phyloP scores from a whole-genome alignment of 179 eudicot species.

The Beta lomatogona region DNA sequence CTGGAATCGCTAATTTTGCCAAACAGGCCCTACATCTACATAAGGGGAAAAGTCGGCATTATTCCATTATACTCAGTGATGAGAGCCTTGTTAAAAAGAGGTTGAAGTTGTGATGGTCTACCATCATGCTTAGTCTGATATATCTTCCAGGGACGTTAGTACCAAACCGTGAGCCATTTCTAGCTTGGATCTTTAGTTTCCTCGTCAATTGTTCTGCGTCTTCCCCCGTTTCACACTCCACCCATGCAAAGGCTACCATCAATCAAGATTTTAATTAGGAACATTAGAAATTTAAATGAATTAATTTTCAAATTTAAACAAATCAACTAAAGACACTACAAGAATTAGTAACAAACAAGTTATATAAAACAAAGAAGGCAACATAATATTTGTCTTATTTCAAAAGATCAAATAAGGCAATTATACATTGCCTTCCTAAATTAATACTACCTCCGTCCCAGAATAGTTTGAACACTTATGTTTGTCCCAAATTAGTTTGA shows the following conservation, averaged over 20 bases:
- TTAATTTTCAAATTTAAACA: background rate
- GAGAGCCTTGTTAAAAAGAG: conserved; percentile 56
- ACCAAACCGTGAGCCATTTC: conserved; percentile 64
- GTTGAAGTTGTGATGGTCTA: conserved; percentile 26
- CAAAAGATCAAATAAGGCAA: too few species aligned
- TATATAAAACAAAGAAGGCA: too few species aligned
- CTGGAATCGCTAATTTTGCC: too few species aligned
- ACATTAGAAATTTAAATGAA: background rate
- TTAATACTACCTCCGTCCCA: too few species aligned
- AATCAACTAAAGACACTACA: too few species aligned
- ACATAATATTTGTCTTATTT: too few species aligned
- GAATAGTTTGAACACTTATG: too few species aligned
- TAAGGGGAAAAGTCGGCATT: background rate
- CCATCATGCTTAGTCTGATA: too few species aligned
- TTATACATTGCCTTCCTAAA: too few species aligned
- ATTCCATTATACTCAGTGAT: background rate
- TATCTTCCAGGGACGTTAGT: background rate
- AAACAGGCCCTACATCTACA: too few species aligned
- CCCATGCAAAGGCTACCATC: conserved; percentile 74
- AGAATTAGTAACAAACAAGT: too few species aligned
- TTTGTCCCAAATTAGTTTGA: too few species aligned
- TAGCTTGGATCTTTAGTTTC: conserved; percentile 45
- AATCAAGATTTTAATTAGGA: background rate
- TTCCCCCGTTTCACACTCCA: conserved; percentile 48
- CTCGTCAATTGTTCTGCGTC: conserved; percentile 50